Conservation (phyloP, 306 rosid species). For the Vigna reflexopilosa region DNA sequence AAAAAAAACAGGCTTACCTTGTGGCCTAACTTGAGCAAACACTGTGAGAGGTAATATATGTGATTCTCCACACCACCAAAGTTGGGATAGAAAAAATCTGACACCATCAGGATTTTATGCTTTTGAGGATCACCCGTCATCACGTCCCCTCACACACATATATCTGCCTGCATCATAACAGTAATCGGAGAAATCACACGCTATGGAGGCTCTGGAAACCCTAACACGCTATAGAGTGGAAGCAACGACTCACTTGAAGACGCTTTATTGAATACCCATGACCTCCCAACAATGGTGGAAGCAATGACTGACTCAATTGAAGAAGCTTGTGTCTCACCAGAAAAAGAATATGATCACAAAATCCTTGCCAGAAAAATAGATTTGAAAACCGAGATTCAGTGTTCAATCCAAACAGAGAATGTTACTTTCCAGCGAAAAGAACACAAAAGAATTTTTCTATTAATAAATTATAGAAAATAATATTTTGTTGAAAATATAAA, state of each 20-base stretch:
- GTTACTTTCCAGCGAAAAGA: neutral
- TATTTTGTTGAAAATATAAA: no score
- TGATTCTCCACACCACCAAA: constrained; percentile 95
- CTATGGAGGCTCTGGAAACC: neutral
- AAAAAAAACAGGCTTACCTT: constrained; percentile 58
- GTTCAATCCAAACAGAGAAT: neutral
- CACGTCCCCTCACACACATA: constrained; percentile 24
- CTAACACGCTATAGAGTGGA: neutral
- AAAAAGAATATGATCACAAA: neutral
- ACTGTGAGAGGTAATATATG: constrained; percentile 83
- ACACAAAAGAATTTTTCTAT: neutral
- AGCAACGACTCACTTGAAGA: no score
- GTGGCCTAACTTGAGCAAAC: constrained; percentile 91
- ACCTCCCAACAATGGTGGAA: no score
- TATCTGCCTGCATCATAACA: constrained; percentile 19
- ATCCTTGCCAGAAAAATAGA: no score
- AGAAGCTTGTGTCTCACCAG: neutral
- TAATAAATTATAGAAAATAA: no score
- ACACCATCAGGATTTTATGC: constrained; percentile 82
- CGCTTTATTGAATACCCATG: no score
- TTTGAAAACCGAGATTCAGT: neutral
- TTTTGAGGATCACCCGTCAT: constrained; percentile 63
- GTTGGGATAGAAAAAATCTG: constrained; percentile 94
- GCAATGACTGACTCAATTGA: neutral
- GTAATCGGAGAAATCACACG: neutral